phyloP scores from a whole-genome alignment of 2,329 filamentous ascomycete genomes.

The Fusarium annulatum region DNA sequence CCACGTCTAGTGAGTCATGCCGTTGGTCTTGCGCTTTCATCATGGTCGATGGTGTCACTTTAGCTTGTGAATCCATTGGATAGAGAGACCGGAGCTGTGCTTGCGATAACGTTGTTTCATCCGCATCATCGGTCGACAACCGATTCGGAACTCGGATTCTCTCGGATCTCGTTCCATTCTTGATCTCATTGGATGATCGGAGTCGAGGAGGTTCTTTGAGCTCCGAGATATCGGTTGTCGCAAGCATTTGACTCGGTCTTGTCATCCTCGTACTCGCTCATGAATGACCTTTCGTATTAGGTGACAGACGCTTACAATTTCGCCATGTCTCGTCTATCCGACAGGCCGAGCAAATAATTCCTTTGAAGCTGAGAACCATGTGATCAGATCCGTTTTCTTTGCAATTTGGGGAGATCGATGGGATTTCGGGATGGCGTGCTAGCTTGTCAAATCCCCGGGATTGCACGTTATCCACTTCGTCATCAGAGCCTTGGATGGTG shows the following conservation, averaged over 20 bases:
- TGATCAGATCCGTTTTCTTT: neutral
- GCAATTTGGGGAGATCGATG: neutral
- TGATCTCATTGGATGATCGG: neutral
- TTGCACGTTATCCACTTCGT: slow-evolving; percentile 8
- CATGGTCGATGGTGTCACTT: neutral
- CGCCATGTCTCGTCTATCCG: neutral
- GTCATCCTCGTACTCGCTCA: fast-evolving
- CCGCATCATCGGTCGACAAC: neutral
- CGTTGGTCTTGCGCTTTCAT: neutral
- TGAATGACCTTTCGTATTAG: neutral
- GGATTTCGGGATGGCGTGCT: slow-evolving; percentile 4
- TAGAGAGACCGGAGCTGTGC: neutral
- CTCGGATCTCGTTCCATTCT: neutral
- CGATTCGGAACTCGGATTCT: neutral
- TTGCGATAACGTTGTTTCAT: neutral
- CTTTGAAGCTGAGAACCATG: fast-evolving
- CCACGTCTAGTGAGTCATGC: neutral
- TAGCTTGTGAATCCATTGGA: neutral
- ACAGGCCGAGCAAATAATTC: fast-evolving
- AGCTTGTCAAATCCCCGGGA: neutral
- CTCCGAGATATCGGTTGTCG: neutral
- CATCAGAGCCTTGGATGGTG: neutral
- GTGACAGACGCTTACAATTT: neutral
- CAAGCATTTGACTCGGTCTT: neutral
- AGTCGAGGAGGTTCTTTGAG: fast-evolving